Percentiles rank a stretch among this genome's conserved stretches.
phyloP scores from a whole-genome alignment of 2,329 filamentous ascomycete species.

The Arthrobotrys musiformis region DNA sequence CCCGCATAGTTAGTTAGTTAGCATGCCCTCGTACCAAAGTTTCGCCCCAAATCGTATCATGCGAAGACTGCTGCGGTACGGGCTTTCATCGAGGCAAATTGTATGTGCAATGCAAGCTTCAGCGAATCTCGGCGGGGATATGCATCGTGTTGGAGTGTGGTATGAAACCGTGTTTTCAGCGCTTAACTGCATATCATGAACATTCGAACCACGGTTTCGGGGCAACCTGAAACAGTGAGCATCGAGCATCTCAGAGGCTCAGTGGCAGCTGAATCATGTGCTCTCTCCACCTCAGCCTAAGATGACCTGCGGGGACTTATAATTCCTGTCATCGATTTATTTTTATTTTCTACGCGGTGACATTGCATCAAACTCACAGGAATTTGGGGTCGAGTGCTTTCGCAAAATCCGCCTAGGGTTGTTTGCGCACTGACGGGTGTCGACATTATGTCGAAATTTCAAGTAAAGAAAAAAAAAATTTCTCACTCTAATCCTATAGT shows the following conservation, averaged over 20 bases:
- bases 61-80: conserved; percentile 27
- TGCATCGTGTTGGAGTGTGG: conserved; percentile 23
- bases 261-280: conserved; percentile 25
- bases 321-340: not conserved
- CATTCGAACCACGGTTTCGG: conserved; percentile 29
- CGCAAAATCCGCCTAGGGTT: not conserved
- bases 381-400: not conserved
- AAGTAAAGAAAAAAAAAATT: not conserved
- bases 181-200: conserved; percentile 40
- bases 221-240: conserved; percentile 35
- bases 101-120: no score
- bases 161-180: conserved; percentile 26
- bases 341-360: conserved; percentile 26
- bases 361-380: conserved; percentile 23
- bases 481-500: not conserved
- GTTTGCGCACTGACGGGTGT: not conserved
- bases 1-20: not conserved
- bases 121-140: not conserved
- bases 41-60: not conserved
- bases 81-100: conserved; percentile 38
- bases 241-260: not conserved
- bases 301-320: conserved; percentile 2
- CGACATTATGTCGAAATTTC: not conserved
- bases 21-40: conserved; percentile 4
- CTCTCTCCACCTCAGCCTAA: not conserved